Percentiles rank a stretch among this genome's conserved stretches.
Conservation (phyloP, 441 rosid genomes). For the Eutrema salsugineum region DNA sequence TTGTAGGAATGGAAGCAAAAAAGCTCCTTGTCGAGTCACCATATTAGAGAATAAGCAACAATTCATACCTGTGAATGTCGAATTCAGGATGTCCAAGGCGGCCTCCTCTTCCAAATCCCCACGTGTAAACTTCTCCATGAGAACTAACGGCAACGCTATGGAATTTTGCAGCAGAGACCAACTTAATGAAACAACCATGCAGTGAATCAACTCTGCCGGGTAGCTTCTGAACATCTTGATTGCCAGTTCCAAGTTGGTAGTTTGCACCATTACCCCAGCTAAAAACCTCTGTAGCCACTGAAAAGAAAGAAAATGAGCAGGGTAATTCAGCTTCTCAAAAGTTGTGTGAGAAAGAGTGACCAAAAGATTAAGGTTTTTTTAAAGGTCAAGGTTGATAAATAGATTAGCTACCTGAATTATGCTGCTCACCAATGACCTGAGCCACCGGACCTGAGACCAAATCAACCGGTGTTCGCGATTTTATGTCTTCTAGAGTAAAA, state of each 20-base stretch:
- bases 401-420: constrained; percentile 47
- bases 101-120: constrained; percentile 99
- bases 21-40: not conserved
- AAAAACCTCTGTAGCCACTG: constrained; percentile 83
- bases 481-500: constrained; percentile 66
- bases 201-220: constrained; percentile 95
- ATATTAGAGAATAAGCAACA: not conserved
- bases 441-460: constrained; percentile 91
- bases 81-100: constrained; percentile 99
- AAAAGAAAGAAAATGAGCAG: constrained; percentile 18
- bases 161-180: constrained; percentile 92
- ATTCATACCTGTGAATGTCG: constrained; percentile 88
- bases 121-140: constrained; percentile 82
- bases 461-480: constrained; percentile 77
- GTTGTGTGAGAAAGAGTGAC: not conserved
- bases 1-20: not conserved
- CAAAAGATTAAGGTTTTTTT: not conserved
- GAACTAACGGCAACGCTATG: constrained; percentile 86
- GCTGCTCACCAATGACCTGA: constrained; percentile 54
- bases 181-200: constrained; percentile 64
- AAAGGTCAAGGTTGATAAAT: constrained; percentile 1
- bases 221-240: constrained; percentile 82
- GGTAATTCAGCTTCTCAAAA: not conserved
- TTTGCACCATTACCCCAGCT: constrained; percentile 99
- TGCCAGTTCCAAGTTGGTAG: constrained; percentile 98